A percentile compares a stretch with the other conserved stretches of the same genome.
phyloP scores from a whole-genome alignment of 768 basidiomycete species.

The Rhodosporidiobolus sp. region DNA sequence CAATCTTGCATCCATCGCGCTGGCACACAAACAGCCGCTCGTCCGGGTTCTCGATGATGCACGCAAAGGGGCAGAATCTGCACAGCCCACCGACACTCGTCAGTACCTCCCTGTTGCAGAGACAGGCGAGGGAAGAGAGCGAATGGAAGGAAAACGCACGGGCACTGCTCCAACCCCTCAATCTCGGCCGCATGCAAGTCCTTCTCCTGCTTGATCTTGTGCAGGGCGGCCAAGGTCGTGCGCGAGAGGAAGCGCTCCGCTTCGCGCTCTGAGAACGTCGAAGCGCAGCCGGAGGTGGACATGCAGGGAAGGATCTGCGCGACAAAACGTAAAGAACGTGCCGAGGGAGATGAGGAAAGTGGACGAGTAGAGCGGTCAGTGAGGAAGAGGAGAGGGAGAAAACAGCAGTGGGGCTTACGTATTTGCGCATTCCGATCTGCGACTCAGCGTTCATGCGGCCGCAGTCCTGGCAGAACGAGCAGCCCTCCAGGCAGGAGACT shows the following conservation, averaged over 20 bases:
- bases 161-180: slow-evolving; percentile 28
- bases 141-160: slow-evolving; percentile 1
- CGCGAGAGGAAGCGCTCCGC: slow-evolving; percentile 18
- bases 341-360: background rate
- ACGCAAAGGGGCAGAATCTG: slow-evolving; percentile 41
- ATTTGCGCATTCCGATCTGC: slow-evolving; percentile 37
- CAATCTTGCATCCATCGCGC: slow-evolving; percentile 34
- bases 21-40: slow-evolving; percentile 41
- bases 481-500: slow-evolving; percentile 36
- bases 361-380: background rate
- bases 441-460: slow-evolving; percentile 28
- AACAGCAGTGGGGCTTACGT: slow-evolving; percentile 12
- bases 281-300: slow-evolving; percentile 38
- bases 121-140: too few relatives aligned
- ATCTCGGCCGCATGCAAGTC: slow-evolving; percentile 38
- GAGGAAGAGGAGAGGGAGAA: background rate
- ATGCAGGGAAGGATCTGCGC: slow-evolving; percentile 38
- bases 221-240: slow-evolving; percentile 30
- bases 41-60: slow-evolving; percentile 38
- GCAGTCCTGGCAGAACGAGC: slow-evolving; percentile 43
- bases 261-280: slow-evolving; percentile 31
- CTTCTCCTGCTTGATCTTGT: slow-evolving; percentile 41
- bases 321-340: background rate
- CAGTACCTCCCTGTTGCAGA: background rate
- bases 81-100: background rate